These are phyloP conservation scores for Starmerella stigmatis DNA, from an alignment of 805 yeast species.

Conservation along the genomic window DNA sequence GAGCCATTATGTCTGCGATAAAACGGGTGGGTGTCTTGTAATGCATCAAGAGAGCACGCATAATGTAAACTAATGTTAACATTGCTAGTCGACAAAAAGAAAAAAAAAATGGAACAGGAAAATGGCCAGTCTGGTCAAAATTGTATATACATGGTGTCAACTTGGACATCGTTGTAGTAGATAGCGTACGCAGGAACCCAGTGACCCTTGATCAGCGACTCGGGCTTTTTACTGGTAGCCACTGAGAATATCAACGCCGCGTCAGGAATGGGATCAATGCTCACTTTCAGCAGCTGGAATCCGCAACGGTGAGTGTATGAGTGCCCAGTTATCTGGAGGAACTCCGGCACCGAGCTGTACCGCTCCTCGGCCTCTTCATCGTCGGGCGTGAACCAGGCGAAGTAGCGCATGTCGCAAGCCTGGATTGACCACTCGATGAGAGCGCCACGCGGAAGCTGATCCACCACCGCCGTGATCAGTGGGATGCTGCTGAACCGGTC, in stretches of 20 bases:
- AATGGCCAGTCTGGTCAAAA: too few species aligned
- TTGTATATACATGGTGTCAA: slow-evolving; percentile 7
- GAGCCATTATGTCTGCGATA: too few species aligned
- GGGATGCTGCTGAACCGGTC: slow-evolving; percentile 9
- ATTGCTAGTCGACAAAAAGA: too few species aligned
- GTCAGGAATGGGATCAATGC: neutral
- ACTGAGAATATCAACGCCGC: slow-evolving; percentile 1
- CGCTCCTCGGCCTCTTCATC: slow-evolving; percentile 22
- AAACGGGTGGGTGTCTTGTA: too few species aligned
- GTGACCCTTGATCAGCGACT: neutral
- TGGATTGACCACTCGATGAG: slow-evolving; percentile 26
- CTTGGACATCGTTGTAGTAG: slow-evolving; percentile 1
- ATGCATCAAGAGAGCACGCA: too few species aligned
- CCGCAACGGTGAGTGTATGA: slow-evolving; percentile 16
- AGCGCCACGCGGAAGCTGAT: slow-evolving; percentile 27
- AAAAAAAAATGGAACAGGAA: too few species aligned
- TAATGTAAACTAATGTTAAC: too few species aligned
- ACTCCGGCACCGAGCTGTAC: slow-evolving; percentile 17
- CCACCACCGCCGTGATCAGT: slow-evolving; percentile 23
- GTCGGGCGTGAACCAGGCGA: slow-evolving; percentile 19
- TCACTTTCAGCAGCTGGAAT: slow-evolving; percentile 12
- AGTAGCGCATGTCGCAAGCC: slow-evolving; percentile 20
- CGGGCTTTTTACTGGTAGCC: neutral
- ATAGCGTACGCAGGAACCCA: slow-evolving; percentile 8
- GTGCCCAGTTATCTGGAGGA: neutral